Base-by-base conservation (phyloP, 148 eudicot species). In the Talinum fruticosum region DNA sequence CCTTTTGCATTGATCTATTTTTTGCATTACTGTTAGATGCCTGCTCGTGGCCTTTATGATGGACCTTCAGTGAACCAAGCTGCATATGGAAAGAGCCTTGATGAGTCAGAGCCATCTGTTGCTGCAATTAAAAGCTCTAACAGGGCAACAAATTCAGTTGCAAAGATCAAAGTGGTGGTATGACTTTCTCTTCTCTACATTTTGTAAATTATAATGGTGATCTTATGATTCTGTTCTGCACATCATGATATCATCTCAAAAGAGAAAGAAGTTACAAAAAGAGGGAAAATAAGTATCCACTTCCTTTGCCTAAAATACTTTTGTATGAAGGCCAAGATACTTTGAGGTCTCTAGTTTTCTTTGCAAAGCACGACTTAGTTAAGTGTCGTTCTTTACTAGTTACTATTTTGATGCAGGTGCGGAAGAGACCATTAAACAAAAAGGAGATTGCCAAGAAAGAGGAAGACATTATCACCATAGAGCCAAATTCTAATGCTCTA, bases 161-260 rank as follows among this genome's bases (percentile, higher is more conserved):
- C 97, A 10, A 92, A 89, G 81, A 92, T 92, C 79, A 92, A 89
- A 90, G 97, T 92, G 72, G 97, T 92, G 97, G 97, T 92, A 90
- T 76, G 88, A 37, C 51, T 44, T 41, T 75, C 72, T 66, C 16
- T 49, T 71, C 30, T 47, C 10, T 38, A 36, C 69, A 29, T 38
- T 70, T 21, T 73, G n/a, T 66, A 38, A 19, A n/a, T 71, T 71
- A 71, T 34, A 8, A 49, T 24, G 37, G 64, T 21, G 44, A 13
- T 72, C 10, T 49, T 24, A 34, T 72, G 61, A n/a, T 32, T 76
- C 38, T 36, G 54, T 49, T n/a, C n/a, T n/a, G n/a, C n/a, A n/a
- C 32, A 66, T 72, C 21, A 35, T 30, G 24, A n/a, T n/a, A n/a
- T 72, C 49, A 34, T 35, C 37, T 21, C n/a, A 67, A 28, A 21